A percentile compares a stretch with the other conserved stretches of the same genome.
Conservation (phyloP, 495 filamentous ascomycete species). For the Haplographium delicatum region DNA sequence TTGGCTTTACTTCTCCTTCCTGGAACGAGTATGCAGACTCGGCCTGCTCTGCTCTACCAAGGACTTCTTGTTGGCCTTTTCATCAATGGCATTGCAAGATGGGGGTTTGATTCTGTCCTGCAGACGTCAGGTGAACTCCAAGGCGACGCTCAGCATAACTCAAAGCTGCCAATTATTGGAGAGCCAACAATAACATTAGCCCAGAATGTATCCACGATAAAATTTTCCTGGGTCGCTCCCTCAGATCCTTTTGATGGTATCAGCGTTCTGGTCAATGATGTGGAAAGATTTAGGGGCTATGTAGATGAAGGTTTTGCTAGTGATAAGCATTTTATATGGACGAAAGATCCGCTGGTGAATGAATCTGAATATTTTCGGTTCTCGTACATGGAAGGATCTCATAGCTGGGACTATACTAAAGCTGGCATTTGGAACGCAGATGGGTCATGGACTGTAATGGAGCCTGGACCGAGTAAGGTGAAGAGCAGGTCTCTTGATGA, state of each 20-base stretch:
- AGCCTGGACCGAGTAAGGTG: constrained; percentile 20
- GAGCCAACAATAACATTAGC: constrained; percentile 38
- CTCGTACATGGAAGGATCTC: constrained; percentile 66
- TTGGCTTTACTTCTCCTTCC: constrained; percentile 76
- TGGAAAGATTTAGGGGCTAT: constrained; percentile 72
- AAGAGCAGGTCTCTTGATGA: constrained; percentile 17
- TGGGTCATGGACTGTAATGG: constrained; percentile 63
- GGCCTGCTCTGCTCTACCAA: constrained; percentile 74
- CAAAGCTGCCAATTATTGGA: constrained; percentile 60
- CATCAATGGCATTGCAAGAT: constrained; percentile 85
- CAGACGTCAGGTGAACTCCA: constrained; percentile 70
- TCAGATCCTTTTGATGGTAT: constrained; percentile 71
- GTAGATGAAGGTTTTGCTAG: constrained; percentile 41
- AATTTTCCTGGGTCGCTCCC: constrained; percentile 45
- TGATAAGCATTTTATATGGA: constrained; percentile 42
- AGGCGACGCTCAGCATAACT: constrained; percentile 64
- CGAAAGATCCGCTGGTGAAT: constrained; percentile 32
- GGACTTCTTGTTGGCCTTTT: constrained; percentile 87
- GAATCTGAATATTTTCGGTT: constrained; percentile 79
- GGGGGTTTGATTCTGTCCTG: constrained; percentile 89
- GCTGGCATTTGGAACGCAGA: constrained; percentile 71
- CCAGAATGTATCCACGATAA: constrained; percentile 42
- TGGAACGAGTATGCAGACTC: constrained; percentile 76
- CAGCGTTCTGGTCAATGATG: constrained; percentile 88
- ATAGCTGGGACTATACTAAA: constrained; percentile 69